Evolutionary conservation across 805 yeast genomes (phyloP), one percentile per base, ranked within the genome.

Genomic region (Candida silvicultrix): DNA sequence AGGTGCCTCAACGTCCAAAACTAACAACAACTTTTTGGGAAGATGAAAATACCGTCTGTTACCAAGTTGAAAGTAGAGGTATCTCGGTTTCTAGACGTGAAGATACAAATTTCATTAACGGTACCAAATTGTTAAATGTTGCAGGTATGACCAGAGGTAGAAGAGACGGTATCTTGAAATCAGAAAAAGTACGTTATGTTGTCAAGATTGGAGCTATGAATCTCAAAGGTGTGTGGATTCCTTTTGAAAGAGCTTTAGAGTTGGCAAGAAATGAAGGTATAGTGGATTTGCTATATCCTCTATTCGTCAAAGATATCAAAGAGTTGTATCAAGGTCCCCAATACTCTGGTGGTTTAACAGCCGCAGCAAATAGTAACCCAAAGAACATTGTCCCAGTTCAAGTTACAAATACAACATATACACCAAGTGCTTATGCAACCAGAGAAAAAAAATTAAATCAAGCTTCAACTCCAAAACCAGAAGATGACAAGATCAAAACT

Each of bases 1-100:
- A 53, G 40, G 39, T 52, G 11, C 65, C 61, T 2, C 62, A 70
- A 43, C 66, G 84, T 31, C 87, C 85, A 9, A 69, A 83, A 50
- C 80, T 81, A 47, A 81, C 86, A 40, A 81, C 87, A 21, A 81
- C 85, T 12, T 80, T 80, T 81, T 81, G 87, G 87, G 87, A 81
- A 63, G 87, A 81, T 58, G 87, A 81, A 55, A 79, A 78, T 54
- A 81, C 88, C 1, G 66, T 81, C 39, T 81, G 88, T 57, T 81
- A 81, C 62, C 88, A 81, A 60, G 87, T 81, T 42, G 87, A 81
- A 49, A 81, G 84, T 42, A 79, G 81, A 56, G 81, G 81, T 45
- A 81, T 81, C 34, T 69, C 81, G 1, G 86, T 81, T 32, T 85
- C 81, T 25, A 67, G 88, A 53, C 67, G 88, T 50, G 86, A 84